Evolutionary conservation across 176 grass and related monocot species (phyloP).

Genomic region (Carex kokanica): DNA sequence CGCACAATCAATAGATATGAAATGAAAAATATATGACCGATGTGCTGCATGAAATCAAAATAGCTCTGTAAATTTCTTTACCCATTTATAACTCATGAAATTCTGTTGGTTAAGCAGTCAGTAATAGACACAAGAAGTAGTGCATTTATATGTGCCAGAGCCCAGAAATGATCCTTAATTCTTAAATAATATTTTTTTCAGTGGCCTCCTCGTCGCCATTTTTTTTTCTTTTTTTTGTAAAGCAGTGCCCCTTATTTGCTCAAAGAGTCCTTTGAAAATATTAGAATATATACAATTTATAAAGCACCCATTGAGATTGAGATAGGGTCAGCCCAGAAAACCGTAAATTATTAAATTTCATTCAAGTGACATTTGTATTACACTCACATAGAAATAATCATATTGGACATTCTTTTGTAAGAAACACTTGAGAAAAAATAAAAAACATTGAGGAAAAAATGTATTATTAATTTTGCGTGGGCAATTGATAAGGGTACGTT

Average conservation of each 20-base stretch:
- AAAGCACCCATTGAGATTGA: neutral
- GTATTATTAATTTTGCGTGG: neutral
- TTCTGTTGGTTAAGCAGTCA: neutral
- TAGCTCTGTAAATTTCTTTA: no score
- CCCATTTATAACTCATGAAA: neutral
- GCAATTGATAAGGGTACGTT: neutral
- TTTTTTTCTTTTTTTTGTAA: neutral
- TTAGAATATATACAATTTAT: neutral
- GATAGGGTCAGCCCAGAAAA: slow-evolving; percentile 8
- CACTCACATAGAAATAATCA: neutral
- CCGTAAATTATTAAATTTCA: neutral
- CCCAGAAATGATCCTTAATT: neutral
- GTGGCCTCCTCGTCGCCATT: slow-evolving; percentile 10
- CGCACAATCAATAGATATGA: no score
- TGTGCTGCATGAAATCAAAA: no score
- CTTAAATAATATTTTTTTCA: neutral
- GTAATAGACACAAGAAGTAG: neutral
- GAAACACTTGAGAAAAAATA: neutral
- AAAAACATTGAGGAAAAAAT: neutral
- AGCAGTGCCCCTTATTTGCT: slow-evolving; percentile 5
- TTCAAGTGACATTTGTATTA: neutral
- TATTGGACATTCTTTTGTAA: neutral
- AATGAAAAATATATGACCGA: no score
- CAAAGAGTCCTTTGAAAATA: neutral
- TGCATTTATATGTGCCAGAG: neutral